Evolutionary conservation across 345 rosid species (phyloP), one percentile per base, ranked within the genome.

Genomic region (Pseudoturritis turrita): DNA sequence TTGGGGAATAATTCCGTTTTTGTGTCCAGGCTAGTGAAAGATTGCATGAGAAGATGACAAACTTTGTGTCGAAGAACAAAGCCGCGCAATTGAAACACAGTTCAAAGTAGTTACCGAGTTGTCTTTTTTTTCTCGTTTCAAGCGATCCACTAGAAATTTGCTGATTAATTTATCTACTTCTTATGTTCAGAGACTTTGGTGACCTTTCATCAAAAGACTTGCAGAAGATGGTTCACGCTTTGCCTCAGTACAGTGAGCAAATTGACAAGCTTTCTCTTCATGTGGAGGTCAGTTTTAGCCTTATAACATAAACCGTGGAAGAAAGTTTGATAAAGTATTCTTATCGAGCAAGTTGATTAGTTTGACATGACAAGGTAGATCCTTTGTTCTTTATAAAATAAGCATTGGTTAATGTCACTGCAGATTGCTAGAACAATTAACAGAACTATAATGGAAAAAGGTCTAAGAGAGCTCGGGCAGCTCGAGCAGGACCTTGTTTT

Each of bases 191-290:
- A 83, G 90, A 86, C 54, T 87, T 81, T 35, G 80, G 85, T 60
- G 99, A 95, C 51, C 86, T 91, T 76, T 89, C 99, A 45, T 87
- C 99, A 52, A 78, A 88, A 68, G 99, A 95, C 44, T 82, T 95
- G 82, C 93, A 87, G 71, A 87, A 91, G 87, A 91, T 95, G 97
- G 99, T 95, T 85, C 96, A 95, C 72, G 89, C 97, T 12, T 83
- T 95, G 84, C 96, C 99, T 15, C 99, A 95, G 66, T 95, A 95
- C 79, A 95, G 96, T 81, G 97, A 95, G 71, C 97, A 95, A 82
- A 95, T 95, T 39, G 97, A 95, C 83, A 95, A 91, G 79, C 93
- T 95, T 57, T 95, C 97, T 62, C 93, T 95, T 61, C 99, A 95
- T 83, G 99, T 95, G 10, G 99, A 95, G 97, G 99, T 89, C 73